phyloP scores from a whole-genome alignment of 2,329 filamentous ascomycete species.

The Claviceps sp. region DNA sequence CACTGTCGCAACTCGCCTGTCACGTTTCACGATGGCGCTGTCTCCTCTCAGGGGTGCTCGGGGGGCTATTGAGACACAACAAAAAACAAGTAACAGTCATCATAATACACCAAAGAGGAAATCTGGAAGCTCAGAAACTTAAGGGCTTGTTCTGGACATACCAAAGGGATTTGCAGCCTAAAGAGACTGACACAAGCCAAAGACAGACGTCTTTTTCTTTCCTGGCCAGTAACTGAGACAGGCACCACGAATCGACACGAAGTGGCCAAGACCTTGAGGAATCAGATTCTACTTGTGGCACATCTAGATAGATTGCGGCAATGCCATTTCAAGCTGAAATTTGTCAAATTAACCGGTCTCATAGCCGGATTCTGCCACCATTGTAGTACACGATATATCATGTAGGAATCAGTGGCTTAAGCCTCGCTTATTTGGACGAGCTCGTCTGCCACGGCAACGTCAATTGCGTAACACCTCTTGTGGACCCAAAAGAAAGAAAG shows the following conservation, averaged over 20 bases:
- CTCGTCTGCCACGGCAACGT: neutral
- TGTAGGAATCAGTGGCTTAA: neutral
- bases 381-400: neutral
- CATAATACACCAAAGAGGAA: too few species aligned
- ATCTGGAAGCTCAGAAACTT: too few species aligned
- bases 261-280: neutral
- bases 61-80: neutral
- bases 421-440: slow-evolving; percentile 2
- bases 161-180: neutral
- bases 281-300: neutral
- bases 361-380: neutral
- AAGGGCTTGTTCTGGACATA: too few species aligned
- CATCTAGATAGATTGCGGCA: neutral
- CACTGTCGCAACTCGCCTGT: slow-evolving; percentile 1
- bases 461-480: neutral
- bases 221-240: neutral
- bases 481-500: neutral
- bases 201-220: neutral
- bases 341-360: neutral
- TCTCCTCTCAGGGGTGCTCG: neutral
- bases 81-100: neutral
- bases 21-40: neutral
- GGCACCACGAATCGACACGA: neutral
- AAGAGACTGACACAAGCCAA: neutral
- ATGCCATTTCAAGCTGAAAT: neutral